phyloP scores from a whole-genome alignment of 371 early-diverging fungal species.

The Mucor velutinosus region DNA sequence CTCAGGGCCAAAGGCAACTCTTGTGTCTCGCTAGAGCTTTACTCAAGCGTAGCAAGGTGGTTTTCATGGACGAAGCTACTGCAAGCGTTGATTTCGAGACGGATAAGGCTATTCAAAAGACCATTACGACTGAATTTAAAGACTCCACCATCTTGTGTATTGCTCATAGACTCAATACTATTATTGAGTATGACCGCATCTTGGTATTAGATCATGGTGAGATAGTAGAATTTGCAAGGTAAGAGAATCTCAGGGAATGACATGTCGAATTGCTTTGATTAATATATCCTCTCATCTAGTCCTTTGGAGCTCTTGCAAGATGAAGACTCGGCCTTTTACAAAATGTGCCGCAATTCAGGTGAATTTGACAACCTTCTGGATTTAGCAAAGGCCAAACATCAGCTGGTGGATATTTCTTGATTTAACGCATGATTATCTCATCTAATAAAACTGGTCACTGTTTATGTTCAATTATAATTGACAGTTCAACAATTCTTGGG shows the following conservation, averaged over 20 bases:
- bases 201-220: constrained; percentile 47
- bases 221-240: constrained; percentile 40
- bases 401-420: constrained; percentile 6
- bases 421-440: background rate
- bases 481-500: background rate
- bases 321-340: constrained; percentile 52
- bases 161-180: constrained; percentile 68
- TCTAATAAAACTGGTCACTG: background rate
- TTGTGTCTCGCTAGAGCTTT: constrained; percentile 83
- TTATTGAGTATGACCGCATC: constrained; percentile 55
- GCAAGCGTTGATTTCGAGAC: constrained; percentile 70
- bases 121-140: constrained; percentile 60
- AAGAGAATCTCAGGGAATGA: background rate
- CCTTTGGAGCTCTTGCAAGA: constrained; percentile 56
- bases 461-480: background rate
- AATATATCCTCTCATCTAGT: constrained; percentile 12
- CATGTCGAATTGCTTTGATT: background rate
- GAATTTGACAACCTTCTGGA: constrained; percentile 61
- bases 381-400: constrained; percentile 39
- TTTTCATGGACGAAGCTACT: constrained; percentile 63
- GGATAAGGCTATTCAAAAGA: constrained; percentile 63
- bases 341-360: constrained; percentile 70
- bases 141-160: constrained; percentile 67
- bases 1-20: constrained; percentile 85
- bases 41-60: constrained; percentile 51